These are phyloP conservation scores for Pichia membranifaciens DNA, from an alignment of 805 yeast species.

Conservation along the genomic window DNA sequence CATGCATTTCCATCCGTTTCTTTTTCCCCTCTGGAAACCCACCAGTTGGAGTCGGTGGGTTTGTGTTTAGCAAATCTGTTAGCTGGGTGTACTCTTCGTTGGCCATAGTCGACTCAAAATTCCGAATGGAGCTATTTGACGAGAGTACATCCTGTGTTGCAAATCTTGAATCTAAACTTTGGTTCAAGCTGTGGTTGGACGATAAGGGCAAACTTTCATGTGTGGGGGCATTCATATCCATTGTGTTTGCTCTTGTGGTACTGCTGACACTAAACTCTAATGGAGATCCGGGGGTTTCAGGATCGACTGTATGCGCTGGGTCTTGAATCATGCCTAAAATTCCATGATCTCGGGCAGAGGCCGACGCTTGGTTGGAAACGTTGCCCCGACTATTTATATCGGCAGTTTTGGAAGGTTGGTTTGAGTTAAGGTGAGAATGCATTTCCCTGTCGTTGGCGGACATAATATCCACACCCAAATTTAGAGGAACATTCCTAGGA, in stretches of 20 bases:
- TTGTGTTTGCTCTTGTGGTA: constrained; percentile 6
- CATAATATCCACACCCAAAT: too few relatives aligned
- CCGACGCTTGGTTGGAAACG: too few relatives aligned
- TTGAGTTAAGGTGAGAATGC: too few relatives aligned
- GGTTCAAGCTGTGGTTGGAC: not conserved
- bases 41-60: constrained; percentile 32
- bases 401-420: too few relatives aligned
- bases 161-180: not conserved
- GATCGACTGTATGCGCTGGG: not conserved
- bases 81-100: constrained; percentile 32
- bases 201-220: not conserved
- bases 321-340: not conserved
- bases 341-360: not conserved
- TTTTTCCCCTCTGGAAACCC: constrained; percentile 14
- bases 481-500: too few relatives aligned
- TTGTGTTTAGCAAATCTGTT: constrained; percentile 33
- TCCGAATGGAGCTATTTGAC: constrained; percentile 16
- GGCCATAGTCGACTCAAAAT: constrained; percentile 31
- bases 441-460: too few relatives aligned
- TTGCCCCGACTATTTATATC: too few relatives aligned
- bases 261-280: constrained; percentile 14
- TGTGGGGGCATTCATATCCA: too few relatives aligned
- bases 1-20: not conserved
- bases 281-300: constrained; percentile 12
- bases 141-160: constrained; percentile 11